Evolutionary conservation across 305 asterid genomes (phyloP), one percentile per base, ranked within the genome.

Genomic region (Coffea humblotiana): DNA sequence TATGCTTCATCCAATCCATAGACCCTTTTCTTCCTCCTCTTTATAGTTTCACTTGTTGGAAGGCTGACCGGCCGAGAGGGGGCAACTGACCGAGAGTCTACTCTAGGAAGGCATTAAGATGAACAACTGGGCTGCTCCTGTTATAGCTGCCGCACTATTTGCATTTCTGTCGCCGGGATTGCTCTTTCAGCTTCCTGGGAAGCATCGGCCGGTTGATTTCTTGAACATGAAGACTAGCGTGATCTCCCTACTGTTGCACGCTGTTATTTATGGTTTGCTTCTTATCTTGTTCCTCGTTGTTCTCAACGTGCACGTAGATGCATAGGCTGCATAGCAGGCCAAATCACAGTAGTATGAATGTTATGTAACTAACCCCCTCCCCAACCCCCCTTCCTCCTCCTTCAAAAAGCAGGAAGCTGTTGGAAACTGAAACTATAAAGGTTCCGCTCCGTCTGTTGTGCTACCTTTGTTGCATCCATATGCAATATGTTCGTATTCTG

Each of bases 161-260:
- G 95, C 88, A 35, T 92, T 95, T 80, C 79, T 95, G 67, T 85
- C 88, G 23, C 99, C 98, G 0, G 99, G 98, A 58, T 68, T 94
- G 52, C 77, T 95, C 65, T 75, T 95, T 83, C 98, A 94, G 87
- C 87, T 95, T 49, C 99, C 98, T 0, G 98, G 93, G 40, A 95
- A 91, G 87, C 83, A 90, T 9, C 82, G 80, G 75, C 90, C 95
- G 0, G 89, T 91, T 5, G 98, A 88, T 9, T 94, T 94, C 83
- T 86, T 91, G 74, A 92, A 88, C 91, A 91, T 94, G 97, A 95
- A 90, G 88, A 92, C 99, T 19, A 93, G 90, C 64, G 12, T 85
- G 1, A 78, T 92, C 0, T 91, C 98, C 40, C 87, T 96, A 74
- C 37, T 90, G 35, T 73, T 94, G 70, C 98, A 94, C 80, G 77